These are phyloP conservation scores for Colletotrichum australisinense DNA, from an alignment of 2,329 filamentous ascomycete species.

Conservation along the genomic window DNA sequence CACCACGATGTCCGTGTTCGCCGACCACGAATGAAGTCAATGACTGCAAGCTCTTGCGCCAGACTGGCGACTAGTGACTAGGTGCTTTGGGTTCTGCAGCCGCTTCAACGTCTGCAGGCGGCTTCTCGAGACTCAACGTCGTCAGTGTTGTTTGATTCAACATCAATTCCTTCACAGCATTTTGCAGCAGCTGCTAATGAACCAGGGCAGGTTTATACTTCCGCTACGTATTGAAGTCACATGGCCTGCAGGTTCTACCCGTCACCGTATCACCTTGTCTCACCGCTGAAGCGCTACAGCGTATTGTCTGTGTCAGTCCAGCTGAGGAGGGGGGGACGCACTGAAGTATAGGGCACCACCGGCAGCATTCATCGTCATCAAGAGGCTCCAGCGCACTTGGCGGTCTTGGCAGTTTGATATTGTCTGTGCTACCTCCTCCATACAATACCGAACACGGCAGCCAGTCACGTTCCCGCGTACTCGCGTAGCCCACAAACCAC, in stretches of 20 bases:
- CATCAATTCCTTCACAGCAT: background rate
- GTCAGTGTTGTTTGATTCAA: background rate
- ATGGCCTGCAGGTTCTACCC: slow-evolving; percentile 20
- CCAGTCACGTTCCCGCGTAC: slow-evolving; percentile 21
- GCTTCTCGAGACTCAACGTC: background rate
- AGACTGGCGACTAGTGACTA: background rate
- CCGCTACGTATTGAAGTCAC: background rate
- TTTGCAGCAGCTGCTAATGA: background rate
- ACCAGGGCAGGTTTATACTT: background rate
- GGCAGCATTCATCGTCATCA: slow-evolving; percentile 6
- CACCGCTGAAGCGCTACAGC: slow-evolving; percentile 7
- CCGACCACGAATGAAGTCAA: background rate
- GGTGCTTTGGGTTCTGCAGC: background rate
- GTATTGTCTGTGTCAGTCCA: slow-evolving; percentile 12
- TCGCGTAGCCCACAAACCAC: slow-evolving; percentile 8
- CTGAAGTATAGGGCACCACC: background rate
- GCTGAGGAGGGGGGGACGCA: background rate
- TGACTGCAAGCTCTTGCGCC: background rate
- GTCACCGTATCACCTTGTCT: slow-evolving; percentile 26
- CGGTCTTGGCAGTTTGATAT: slow-evolving; percentile 30
- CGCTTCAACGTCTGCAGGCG: background rate
- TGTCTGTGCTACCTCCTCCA: slow-evolving; percentile 8
- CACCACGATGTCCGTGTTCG: background rate
- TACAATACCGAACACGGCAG: slow-evolving; percentile 2
- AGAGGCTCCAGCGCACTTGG: slow-evolving; percentile 28